Conservation (phyloP, 2,329 filamentous ascomycete species). For the Aspergillus carbonarius region DNA sequence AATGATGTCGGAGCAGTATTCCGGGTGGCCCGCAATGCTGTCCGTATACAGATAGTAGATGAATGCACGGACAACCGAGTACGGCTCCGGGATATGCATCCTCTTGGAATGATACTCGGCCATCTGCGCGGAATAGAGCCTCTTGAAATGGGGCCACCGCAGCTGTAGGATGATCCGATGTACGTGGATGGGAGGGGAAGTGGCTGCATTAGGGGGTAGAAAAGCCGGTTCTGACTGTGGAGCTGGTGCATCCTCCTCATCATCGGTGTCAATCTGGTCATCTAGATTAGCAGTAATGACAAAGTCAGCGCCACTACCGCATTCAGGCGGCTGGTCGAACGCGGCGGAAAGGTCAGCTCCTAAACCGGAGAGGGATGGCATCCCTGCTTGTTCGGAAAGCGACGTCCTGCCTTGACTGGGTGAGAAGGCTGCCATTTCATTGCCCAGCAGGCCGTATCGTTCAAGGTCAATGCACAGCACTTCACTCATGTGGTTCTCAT, state of each 20-base stretch:
- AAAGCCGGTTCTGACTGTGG: conserved; percentile 32
- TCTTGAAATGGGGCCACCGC: conserved; percentile 94
- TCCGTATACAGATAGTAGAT: conserved; percentile 97
- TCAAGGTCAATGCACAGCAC: conserved; percentile 91
- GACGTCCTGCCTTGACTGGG: conserved; percentile 48
- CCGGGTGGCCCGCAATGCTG: conserved; percentile 66
- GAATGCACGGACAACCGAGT: conserved; percentile 89
- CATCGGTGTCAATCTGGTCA: conserved; percentile 55
- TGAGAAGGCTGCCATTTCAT: conserved; percentile 63
- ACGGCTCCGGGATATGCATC: conserved; percentile 97
- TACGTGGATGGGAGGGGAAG: conserved; percentile 84
- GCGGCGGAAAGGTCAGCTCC: conserved; percentile 82
- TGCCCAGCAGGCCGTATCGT: conserved; percentile 86
- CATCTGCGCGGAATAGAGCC: conserved; percentile 92
- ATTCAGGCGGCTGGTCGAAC: conserved; percentile 82
- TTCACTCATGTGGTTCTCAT: conserved; percentile 91
- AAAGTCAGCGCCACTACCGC: conserved; percentile 86
- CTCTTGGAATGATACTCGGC: conserved; percentile 94
- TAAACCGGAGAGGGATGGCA: conserved; percentile 60
- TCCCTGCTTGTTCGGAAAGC: conserved; percentile 54
- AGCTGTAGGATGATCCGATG: conserved; percentile 93
- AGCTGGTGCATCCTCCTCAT: conserved; percentile 41
- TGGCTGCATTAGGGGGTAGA: conserved; percentile 43
- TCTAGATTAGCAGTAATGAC: conserved; percentile 84
- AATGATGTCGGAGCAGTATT: conserved; percentile 63